A percentile compares a stretch with the other conserved stretches of the same genome.
Evolutionary conservation across 2,329 filamentous ascomycete genomes (phyloP).

Genomic region (Colletotrichum liriopes): DNA sequence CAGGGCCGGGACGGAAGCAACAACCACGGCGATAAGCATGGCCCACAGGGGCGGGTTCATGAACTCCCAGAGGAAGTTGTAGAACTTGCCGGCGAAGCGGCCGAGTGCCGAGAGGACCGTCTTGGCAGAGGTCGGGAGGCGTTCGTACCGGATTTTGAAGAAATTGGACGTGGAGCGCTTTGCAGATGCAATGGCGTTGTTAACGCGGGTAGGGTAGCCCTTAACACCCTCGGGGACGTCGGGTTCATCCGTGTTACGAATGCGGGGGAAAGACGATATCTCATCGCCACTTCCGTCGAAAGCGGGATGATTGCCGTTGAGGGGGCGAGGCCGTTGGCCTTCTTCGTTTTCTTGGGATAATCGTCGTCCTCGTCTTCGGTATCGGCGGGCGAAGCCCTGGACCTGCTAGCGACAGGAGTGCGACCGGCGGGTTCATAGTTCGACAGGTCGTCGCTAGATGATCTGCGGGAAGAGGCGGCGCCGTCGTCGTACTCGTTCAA

Average conservation of each 20-base stretch:
- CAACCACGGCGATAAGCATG: constrained; percentile 91
- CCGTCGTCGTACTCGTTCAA: constrained; percentile 62
- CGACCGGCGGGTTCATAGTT: constrained; percentile 69
- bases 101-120: constrained; percentile 50
- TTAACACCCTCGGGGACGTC: constrained; percentile 59
- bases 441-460: constrained; percentile 59
- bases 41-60: constrained; percentile 99
- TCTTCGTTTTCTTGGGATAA: constrained; percentile 47
- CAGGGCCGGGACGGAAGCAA: constrained; percentile 88
- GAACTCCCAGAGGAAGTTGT: constrained; percentile 85
- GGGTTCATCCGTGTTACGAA: constrained; percentile 61
- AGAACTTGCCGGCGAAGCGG: constrained; percentile 61
- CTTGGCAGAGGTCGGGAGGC: constrained; percentile 62
- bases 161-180: constrained; percentile 47
- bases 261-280: constrained; percentile 75
- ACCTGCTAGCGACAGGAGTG: constrained; percentile 68
- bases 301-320: constrained; percentile 49
- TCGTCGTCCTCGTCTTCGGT: constrained; percentile 64
- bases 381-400: constrained; percentile 64
- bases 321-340: constrained; percentile 44
- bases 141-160: constrained; percentile 50
- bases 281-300: constrained; percentile 59
- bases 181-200: constrained; percentile 47
- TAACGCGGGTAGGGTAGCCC: constrained; percentile 58
- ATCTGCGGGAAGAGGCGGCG: constrained; percentile 51